Percentiles rank a stretch among this genome's conserved stretches.
phyloP scores from a whole-genome alignment of 2,329 filamentous ascomycete species.

The Nothophaeocryptopus gaeumannii region DNA sequence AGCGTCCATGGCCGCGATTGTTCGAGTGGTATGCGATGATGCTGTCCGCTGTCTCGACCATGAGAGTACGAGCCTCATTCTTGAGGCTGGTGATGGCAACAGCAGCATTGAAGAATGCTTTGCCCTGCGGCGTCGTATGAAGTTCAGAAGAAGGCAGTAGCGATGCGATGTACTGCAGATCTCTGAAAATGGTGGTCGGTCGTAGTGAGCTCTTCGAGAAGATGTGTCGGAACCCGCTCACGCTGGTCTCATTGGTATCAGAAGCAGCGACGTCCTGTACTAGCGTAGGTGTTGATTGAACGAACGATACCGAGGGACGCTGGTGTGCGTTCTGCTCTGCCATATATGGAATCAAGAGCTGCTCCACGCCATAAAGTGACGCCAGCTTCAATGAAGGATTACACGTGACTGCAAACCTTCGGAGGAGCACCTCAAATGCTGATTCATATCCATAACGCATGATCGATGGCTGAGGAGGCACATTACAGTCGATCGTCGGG shows the following conservation, averaged over 20 bases:
- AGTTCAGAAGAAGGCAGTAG: constrained; percentile 58
- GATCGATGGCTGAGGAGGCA: constrained; percentile 2
- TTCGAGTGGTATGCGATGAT: constrained; percentile 68
- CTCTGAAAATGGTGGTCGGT: constrained; percentile 48
- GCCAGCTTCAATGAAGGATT: constrained; percentile 85
- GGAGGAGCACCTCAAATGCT: constrained; percentile 75
- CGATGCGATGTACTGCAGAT: constrained; percentile 57
- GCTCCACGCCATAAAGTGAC: constrained; percentile 77
- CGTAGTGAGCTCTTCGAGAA: constrained; percentile 46
- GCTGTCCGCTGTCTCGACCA: constrained; percentile 71
- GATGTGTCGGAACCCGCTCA: constrained; percentile 33
- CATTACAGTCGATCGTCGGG: constrained; percentile 9
- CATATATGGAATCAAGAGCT: constrained; percentile 48
- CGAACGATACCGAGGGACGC: constrained; percentile 5
- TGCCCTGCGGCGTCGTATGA: constrained; percentile 57
- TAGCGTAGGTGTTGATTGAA: constrained; percentile 7
- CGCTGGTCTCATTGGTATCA: constrained; percentile 13
- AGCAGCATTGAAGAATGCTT: constrained; percentile 87
- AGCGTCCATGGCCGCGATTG: constrained; percentile 48
- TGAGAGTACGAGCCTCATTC: constrained; percentile 79
- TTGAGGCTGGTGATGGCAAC: constrained; percentile 86
- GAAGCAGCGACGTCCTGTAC: neutral
- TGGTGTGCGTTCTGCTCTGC: constrained; percentile 8
- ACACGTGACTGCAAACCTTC: constrained; percentile 83
- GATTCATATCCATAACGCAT: constrained; percentile 57